Evolutionary conservation across 108 stramenopile genomes (phyloP), one percentile per base, ranked within the genome.

Genomic region (Skeletonema potamos): DNA sequence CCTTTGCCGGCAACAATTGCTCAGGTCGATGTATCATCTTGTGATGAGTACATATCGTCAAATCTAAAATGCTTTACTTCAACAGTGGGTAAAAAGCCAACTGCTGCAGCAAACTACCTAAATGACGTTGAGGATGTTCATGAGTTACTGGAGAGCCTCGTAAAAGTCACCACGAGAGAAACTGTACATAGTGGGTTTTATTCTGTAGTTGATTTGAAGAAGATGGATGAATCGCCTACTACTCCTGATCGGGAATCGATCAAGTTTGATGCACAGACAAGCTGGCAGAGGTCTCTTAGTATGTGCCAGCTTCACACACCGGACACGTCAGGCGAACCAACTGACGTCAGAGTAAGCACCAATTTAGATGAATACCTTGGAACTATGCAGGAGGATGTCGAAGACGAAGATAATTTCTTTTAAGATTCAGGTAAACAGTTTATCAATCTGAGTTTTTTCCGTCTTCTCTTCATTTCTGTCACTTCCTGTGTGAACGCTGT

Each of bases 1-100:
- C 86, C 88, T 30, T 71, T 93, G 37, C 88, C 88, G 27, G 81
- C 89, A 8, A 86, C 84, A 8, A 83, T 90, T 60, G 82, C 88
- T 29, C 79, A 84, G 29, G 95, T 89, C 8, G 90, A 92, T 74
- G 88, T 88, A 1, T 94, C 91, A 36, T 80, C 81, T 32, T 89
- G 82, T 71, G 92, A 87, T 59, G 76, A 72, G 24, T 91, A 70
- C 76, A 58, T 91, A 34, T 85, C 89, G 5, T 68, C 85, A 7
- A 68, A 89, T 33, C 59, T 94, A 68, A 78, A 88, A 67, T 77
- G 77, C 62, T 97, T 96, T 66, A 97, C 97, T 1, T 85, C 88
- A 30, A 97, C 96, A 2, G 96, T 99, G 27, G 99, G 99, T 5
- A 97, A 97, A 84, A 99, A 98, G 76, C 98, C 98, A 3, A 91